These are phyloP conservation scores for Solanum aculeatissimum DNA, from an alignment of 305 asterid genomes.

Conservation along the genomic window DNA sequence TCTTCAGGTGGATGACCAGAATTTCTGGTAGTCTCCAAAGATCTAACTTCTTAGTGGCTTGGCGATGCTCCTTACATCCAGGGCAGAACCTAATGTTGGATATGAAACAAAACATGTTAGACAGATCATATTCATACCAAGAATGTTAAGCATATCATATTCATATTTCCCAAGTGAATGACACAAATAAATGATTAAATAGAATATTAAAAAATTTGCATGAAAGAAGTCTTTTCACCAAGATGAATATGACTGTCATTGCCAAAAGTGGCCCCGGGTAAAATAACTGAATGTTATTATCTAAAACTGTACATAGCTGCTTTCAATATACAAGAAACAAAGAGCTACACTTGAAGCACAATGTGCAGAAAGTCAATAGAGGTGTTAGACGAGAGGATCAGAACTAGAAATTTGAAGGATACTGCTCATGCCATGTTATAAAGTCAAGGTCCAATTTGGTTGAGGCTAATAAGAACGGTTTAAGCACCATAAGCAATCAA, in stretches of 20 bases:
- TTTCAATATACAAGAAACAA: background rate
- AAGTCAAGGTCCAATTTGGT: background rate
- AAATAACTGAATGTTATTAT: background rate
- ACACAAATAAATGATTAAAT: background rate
- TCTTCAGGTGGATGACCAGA: conserved; percentile 84
- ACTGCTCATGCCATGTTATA: background rate
- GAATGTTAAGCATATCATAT: conserved; percentile 10
- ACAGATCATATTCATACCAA: background rate
- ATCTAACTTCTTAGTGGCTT: conserved; percentile 86
- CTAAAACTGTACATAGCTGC: background rate
- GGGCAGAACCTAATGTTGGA: conserved; percentile 69
- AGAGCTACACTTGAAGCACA: background rate
- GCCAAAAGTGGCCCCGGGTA: background rate
- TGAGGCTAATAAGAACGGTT: background rate
- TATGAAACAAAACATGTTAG: conserved; percentile 11
- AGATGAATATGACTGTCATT: background rate
- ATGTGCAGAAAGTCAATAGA: background rate
- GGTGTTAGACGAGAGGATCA: background rate
- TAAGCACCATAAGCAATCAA: background rate
- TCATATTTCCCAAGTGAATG: conserved; percentile 2
- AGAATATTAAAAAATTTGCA: background rate
- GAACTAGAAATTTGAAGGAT: background rate
- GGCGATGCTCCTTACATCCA: conserved; percentile 78
- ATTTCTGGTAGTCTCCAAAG: conserved; percentile 94
- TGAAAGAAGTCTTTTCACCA: background rate